Evolutionary conservation across 352 stramenopile genomes (phyloP).

Genomic region (Pythium folliculosum): DNA sequence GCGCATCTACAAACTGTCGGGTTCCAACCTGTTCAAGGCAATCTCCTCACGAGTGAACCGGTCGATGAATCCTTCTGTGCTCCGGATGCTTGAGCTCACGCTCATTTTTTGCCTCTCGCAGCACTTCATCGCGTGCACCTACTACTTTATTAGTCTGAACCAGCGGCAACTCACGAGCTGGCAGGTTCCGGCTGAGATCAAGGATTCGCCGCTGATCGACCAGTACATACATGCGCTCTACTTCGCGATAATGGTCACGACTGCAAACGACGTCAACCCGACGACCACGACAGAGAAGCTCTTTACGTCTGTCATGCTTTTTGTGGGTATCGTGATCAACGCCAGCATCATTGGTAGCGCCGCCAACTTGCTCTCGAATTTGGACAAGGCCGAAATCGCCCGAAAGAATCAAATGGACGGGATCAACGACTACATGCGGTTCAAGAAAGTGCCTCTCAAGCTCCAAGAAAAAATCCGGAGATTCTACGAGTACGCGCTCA

Average conservation of each 20-base stretch:
- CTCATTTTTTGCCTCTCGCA: slow-evolving; percentile 70
- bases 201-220: slow-evolving; percentile 35
- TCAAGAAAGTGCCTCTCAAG: slow-evolving; percentile 69
- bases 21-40: slow-evolving; percentile 50
- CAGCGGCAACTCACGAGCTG: slow-evolving; percentile 47
- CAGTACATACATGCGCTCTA: slow-evolving; percentile 64
- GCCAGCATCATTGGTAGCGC: slow-evolving; percentile 80
- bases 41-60: slow-evolving; percentile 56
- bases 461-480: slow-evolving; percentile 74
- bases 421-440: slow-evolving; percentile 82
- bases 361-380: slow-evolving; percentile 70
- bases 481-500: slow-evolving; percentile 81
- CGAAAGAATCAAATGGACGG: slow-evolving; percentile 79
- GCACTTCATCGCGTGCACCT: slow-evolving; percentile 77
- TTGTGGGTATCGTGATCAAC: slow-evolving; percentile 79
- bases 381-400: slow-evolving; percentile 73
- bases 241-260: slow-evolving; percentile 71
- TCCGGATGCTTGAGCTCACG: slow-evolving; percentile 70
- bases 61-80: slow-evolving; percentile 65
- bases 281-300: slow-evolving; percentile 57
- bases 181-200: slow-evolving; percentile 36
- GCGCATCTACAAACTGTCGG: slow-evolving; percentile 53
- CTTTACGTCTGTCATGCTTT: slow-evolving; percentile 69
- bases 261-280: slow-evolving; percentile 61
- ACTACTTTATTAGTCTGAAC: slow-evolving; percentile 59